These are phyloP conservation scores for Knoxia roxburghii DNA, from an alignment of 257 asterid genomes.

Conservation along the genomic window DNA sequence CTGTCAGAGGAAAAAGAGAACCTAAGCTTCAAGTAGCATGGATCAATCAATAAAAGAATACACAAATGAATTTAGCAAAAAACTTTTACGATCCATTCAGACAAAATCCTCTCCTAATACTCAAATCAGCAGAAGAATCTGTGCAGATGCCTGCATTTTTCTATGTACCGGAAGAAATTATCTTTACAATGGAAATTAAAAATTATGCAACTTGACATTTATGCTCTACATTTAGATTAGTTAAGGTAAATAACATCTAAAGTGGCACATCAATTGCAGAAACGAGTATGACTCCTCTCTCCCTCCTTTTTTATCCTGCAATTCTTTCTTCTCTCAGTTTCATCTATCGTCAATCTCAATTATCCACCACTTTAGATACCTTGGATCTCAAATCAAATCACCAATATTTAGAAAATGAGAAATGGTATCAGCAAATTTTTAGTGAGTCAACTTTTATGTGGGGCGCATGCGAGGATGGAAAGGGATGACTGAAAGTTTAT, in stretches of 20 bases:
- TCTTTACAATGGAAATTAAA: background rate
- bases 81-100: no score
- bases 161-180: background rate
- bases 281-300: background rate
- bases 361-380: no score
- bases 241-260: background rate
- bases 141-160: background rate
- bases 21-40: slow-evolving; percentile 2
- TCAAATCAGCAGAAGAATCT: no score
- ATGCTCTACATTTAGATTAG: background rate
- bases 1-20: slow-evolving; percentile 30
- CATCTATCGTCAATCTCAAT: background rate
- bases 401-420: background rate
- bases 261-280: background rate
- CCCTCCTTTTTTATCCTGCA: background rate
- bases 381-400: background rate
- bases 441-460: no score
- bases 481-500: background rate
- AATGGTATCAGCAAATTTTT: background rate
- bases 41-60: background rate
- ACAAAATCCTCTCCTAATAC: no score
- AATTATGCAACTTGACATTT: background rate
- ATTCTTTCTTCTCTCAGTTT: no score
- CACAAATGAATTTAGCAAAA: background rate
- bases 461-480: background rate